Conservation (phyloP, 1,284 basidiomycete species). For the Chiua sp. region DNA sequence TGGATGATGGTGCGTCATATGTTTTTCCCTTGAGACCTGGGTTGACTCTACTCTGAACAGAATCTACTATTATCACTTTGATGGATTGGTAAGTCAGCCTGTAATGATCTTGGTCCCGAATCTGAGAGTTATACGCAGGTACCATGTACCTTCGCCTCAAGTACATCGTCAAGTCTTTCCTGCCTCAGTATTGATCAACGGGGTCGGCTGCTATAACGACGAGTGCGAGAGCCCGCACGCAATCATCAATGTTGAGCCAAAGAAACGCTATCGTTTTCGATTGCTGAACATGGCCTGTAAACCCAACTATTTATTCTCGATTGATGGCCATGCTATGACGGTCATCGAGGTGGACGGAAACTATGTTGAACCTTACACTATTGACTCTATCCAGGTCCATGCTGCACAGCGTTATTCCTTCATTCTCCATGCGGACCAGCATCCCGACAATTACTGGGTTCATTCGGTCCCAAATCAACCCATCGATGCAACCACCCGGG, state of each 20-base stretch:
- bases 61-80: conserved; percentile 40
- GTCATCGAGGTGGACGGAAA: conserved; percentile 46
- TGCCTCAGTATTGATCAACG: conserved; percentile 52
- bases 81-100: conserved; percentile 20
- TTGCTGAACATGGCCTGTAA: conserved; percentile 45
- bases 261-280: conserved; percentile 44
- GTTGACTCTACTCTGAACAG: conserved; percentile 27
- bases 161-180: conserved; percentile 24
- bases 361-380: conserved; percentile 32
- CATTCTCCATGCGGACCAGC: conserved; percentile 35
- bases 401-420: conserved; percentile 42
- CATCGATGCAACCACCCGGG: conserved; percentile 24
- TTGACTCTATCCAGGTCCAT: conserved; percentile 36
- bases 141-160: conserved; percentile 18
- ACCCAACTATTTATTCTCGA: conserved; percentile 43
- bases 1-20: conserved; percentile 33
- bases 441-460: conserved; percentile 37
- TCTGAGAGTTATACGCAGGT: conserved; percentile 35
- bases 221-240: conserved; percentile 38
- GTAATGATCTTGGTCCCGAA: neutral
- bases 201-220: conserved; percentile 41
- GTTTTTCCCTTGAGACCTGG: neutral
- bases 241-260: conserved; percentile 31
- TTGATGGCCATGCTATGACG: conserved; percentile 40
- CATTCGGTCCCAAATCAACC: conserved; percentile 19